These are phyloP conservation scores for Rhodotorula glutinis DNA, from an alignment of 1,284 basidiomycete species.

Conservation along the genomic window DNA sequence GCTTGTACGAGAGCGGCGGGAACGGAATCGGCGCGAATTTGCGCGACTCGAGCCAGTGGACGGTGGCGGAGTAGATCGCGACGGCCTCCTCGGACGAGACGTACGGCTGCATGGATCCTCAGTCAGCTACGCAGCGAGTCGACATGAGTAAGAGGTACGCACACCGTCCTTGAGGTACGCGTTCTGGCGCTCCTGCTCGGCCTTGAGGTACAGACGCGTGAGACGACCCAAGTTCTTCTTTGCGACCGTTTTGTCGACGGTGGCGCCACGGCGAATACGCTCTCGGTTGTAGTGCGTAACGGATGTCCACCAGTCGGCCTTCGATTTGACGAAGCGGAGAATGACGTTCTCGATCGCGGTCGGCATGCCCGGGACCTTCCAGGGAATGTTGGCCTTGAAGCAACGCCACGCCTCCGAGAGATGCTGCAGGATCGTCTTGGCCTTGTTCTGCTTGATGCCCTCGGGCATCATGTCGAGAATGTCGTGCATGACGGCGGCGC, in stretches of 20 bases:
- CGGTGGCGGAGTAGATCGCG: conserved; percentile 93
- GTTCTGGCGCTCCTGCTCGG: conserved; percentile 95
- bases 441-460: conserved; percentile 97
- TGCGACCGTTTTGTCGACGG: conserved; percentile 98
- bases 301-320: conserved; percentile 99
- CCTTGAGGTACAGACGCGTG: conserved; percentile 81
- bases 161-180: conserved; percentile 90
- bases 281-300: conserved; percentile 64
- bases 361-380: conserved; percentile 96
- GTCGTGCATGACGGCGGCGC: conserved; percentile 99
- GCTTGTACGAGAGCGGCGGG: conserved; percentile 96
- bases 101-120: conserved; percentile 59
- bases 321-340: conserved; percentile 97
- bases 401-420: conserved; percentile 94
- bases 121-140: too few species aligned
- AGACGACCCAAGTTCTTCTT: conserved; percentile 75
- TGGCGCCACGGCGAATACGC: conserved; percentile 80
- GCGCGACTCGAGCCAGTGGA: conserved; percentile 93
- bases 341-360: conserved; percentile 99
- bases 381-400: conserved; percentile 99
- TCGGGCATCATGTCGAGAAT: conserved; percentile 94
- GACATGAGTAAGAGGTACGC: conserved; percentile 6
- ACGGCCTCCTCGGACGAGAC: conserved; percentile 96
- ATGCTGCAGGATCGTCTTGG: conserved; percentile 97
- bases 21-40: conserved; percentile 97